A percentile compares a stretch with the other conserved stretches of the same genome.
These are phyloP conservation scores for Talaromyces trachyspermus DNA, from an alignment of 495 filamentous ascomycete genomes.

Conservation along the genomic window DNA sequence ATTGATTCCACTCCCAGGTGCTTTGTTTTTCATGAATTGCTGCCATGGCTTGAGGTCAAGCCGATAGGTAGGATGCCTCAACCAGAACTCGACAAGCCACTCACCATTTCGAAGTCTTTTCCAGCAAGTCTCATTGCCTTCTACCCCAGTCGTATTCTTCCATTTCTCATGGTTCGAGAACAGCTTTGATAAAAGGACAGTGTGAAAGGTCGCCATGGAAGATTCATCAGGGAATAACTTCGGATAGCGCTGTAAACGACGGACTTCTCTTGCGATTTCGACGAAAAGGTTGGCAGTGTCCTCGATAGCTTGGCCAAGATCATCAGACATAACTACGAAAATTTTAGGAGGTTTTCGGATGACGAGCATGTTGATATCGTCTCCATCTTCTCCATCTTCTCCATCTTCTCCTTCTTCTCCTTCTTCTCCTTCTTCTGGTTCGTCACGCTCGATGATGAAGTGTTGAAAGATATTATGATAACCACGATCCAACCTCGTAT, in stretches of 20 bases:
- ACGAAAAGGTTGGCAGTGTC: slow-evolving; percentile 2
- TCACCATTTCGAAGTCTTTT: slow-evolving; percentile 2
- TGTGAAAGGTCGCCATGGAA: not conserved
- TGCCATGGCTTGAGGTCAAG: slow-evolving; percentile 10
- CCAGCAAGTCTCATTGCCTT: slow-evolving; percentile 1
- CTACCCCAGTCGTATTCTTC: not conserved
- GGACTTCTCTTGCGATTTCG: not conserved
- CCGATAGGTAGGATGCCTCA: slow-evolving; percentile 6
- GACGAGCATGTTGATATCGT: no score
- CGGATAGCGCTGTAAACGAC: slow-evolving; percentile 8
- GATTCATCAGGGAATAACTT: slow-evolving; percentile 1
- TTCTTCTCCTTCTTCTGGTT: not conserved
- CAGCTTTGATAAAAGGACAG: not conserved
- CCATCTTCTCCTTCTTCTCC: no score
- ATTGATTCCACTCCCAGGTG: slow-evolving; percentile 10
- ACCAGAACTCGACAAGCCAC: slow-evolving; percentile 2
- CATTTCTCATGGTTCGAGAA: not conserved
- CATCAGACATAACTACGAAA: not conserved
- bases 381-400: no score
- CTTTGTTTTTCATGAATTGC: slow-evolving; percentile 6
- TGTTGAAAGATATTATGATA: slow-evolving; percentile 5
- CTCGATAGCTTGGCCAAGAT: not conserved
- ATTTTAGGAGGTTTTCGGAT: not conserved
- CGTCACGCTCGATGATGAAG: not conserved
- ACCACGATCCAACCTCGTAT: not conserved